Evolutionary conservation across 129 eudicot species (phyloP).

Genomic region (Tagetes patula): DNA sequence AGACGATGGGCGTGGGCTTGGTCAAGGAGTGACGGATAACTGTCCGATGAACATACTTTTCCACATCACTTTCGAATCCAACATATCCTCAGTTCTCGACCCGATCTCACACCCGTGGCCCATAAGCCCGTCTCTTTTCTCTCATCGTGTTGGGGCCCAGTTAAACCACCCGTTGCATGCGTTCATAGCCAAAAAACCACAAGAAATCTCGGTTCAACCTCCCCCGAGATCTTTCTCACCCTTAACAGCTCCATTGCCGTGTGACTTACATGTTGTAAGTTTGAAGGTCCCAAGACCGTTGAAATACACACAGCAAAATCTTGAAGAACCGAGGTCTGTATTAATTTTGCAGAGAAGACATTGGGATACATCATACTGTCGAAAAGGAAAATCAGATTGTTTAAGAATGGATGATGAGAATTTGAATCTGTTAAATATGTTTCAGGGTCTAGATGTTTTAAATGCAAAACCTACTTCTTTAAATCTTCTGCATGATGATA

Average conservation of each 20-base stretch:
- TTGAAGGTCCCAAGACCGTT: constrained; percentile 82
- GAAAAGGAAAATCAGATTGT: constrained; percentile 70
- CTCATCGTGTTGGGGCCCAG: constrained; percentile 87
- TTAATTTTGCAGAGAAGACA: constrained; percentile 66
- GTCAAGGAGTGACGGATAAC: constrained; percentile 96
- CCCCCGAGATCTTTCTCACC: constrained; percentile 92
- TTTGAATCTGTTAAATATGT: constrained; percentile 67
- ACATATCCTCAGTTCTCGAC: constrained; percentile 45
- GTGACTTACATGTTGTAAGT: constrained; percentile 81
- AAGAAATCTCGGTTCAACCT: constrained; percentile 72
- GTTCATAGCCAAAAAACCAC: constrained; percentile 72
- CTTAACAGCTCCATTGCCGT: constrained; percentile 72
- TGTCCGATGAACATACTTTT: constrained; percentile 77
- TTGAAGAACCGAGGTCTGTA: constrained; percentile 53
- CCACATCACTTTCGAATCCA: constrained; percentile 73
- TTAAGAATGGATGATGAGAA: constrained; percentile 63
- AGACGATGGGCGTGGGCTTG: constrained; percentile 98
- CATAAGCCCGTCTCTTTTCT: constrained; percentile 78
- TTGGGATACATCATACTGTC: constrained; percentile 85
- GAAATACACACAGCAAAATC: constrained; percentile 64
- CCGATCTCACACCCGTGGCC: constrained; percentile 48
- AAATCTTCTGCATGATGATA: constrained; percentile 88
- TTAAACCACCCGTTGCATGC: constrained; percentile 77
- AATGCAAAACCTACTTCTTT: constrained; percentile 75
- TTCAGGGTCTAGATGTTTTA: constrained; percentile 65